Base-by-base conservation (phyloP, 2,329 filamentous ascomycete species). In the Xylariaceae sp. region DNA sequence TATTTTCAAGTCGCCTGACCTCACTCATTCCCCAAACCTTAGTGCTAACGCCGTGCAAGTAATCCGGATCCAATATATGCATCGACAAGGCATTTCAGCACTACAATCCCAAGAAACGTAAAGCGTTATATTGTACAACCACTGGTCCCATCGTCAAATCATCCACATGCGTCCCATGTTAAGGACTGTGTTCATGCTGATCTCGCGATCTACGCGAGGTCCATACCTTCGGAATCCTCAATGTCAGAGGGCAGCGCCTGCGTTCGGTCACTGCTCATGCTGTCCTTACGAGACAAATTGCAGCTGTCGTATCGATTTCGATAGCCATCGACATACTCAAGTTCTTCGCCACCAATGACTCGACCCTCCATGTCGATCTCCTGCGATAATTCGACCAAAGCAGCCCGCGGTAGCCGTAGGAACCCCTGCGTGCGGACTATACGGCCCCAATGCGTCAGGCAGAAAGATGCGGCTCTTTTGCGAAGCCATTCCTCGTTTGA, bases 401-500 rank as follows among this genome's bases (percentile, higher is more conserved):
- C 87, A 39, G 78, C 72, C 41, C 87, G 83, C 42, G 85, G 88
- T 28, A 98, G 73, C 37, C 79, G 83, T 45, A 89, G 75, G 69
- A 97, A 98, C 1, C 87, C 90, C 26, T 84, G 77, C 0, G 90
- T 96, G 15, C 93, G 83, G 17, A 97, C 93, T 19, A 98, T 81
- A 35, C 93, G 83, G 39, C 93, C 93, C 89, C 93, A 98, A 63
- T 97, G 88, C 30, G 85, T 85, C 64, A 98, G 79, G 60, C 89
- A 96, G 65, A 94, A 97, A 35, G 74, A 75, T 0, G 90, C 90
- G 0, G 93, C 89, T 39, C 91, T 83, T 54, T 87, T 87, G 62
- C 89, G 87, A 30, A 98, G 76, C 89, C 90, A 96, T 39, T 95
- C 88, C 65, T 98, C 93, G 53, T 84, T 87, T 13, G 93, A 91